Evolutionary conservation across 495 filamentous ascomycete species (phyloP).

Genomic region (Bryoglossum gracile): DNA sequence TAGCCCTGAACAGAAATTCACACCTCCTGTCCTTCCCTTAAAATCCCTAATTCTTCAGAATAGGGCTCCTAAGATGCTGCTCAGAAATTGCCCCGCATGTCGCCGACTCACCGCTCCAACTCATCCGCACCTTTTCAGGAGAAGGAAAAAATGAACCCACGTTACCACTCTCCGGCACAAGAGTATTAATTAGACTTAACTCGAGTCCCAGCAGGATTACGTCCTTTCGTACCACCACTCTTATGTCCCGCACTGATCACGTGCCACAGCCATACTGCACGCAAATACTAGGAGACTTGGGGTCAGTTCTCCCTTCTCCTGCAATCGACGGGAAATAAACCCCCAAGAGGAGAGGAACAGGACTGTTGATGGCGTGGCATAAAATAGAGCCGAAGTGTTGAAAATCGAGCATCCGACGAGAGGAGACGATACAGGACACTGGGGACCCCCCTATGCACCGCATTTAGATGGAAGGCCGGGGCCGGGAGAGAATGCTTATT

Average conservation of each 20-base stretch:
- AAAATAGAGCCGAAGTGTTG: slow-evolving; percentile 78
- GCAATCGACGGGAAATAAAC: neutral
- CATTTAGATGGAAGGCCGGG: slow-evolving; percentile 57
- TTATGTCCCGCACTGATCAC: neutral
- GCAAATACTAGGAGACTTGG: slow-evolving; percentile 92
- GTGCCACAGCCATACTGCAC: slow-evolving; percentile 80
- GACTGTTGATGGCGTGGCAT: no score
- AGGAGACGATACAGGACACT: slow-evolving; percentile 92
- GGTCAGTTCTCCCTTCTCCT: slow-evolving; percentile 44
- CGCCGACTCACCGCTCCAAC: no score
- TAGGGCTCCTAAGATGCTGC: no score
- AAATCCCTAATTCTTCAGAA: no score
- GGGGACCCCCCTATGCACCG: slow-evolving; percentile 90
- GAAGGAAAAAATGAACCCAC: neutral
- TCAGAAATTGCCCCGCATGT: no score
- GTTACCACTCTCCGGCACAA: slow-evolving; percentile 6
- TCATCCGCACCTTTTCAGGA: neutral
- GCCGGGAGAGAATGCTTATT: slow-evolving; percentile 92
- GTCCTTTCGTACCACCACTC: slow-evolving; percentile 26
- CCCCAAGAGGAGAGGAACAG: no score
- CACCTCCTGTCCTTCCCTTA: no score
- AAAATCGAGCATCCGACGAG: slow-evolving; percentile 90
- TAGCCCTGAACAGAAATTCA: no score
- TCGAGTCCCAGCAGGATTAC: slow-evolving; percentile 85
- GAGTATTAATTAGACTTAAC: slow-evolving; percentile 93